Percentiles rank a stretch among this genome's conserved stretches.
phyloP scores from a whole-genome alignment of 805 yeast species.

The Pachysolen tannophilus region DNA sequence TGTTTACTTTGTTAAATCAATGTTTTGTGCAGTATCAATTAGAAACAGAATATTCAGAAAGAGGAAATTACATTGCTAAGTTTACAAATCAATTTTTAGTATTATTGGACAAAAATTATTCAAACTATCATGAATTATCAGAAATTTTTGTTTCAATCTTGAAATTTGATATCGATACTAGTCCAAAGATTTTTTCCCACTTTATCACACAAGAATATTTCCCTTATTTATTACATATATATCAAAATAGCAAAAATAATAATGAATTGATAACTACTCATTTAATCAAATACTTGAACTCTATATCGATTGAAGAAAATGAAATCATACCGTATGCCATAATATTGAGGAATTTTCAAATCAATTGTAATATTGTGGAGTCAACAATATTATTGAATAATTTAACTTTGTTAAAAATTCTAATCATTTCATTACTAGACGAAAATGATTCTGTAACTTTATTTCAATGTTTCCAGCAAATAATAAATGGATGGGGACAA shows the following conservation, averaged over 20 bases:
- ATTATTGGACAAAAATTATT: neutral
- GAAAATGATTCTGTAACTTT: neutral
- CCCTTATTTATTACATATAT: neutral
- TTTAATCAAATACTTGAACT: conserved; percentile 1
- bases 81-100: neutral
- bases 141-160: neutral
- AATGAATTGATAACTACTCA: neutral
- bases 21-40: neutral
- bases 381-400: neutral
- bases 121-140: neutral
- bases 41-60: neutral
- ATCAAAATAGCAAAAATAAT: neutral
- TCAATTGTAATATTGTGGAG: neutral
- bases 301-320: neutral
- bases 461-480: neutral
- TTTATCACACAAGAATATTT: neutral
- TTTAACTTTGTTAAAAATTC: neutral
- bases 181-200: neutral
- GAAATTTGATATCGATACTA: conserved; percentile 1
- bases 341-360: neutral
- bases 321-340: neutral
- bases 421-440: neutral
- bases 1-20: conserved; percentile 1
- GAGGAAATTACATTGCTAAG: neutral
- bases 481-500: conserved; percentile 4